Base-by-base conservation (phyloP, 139 green algal species). In the Picochlorum sp. region DNA sequence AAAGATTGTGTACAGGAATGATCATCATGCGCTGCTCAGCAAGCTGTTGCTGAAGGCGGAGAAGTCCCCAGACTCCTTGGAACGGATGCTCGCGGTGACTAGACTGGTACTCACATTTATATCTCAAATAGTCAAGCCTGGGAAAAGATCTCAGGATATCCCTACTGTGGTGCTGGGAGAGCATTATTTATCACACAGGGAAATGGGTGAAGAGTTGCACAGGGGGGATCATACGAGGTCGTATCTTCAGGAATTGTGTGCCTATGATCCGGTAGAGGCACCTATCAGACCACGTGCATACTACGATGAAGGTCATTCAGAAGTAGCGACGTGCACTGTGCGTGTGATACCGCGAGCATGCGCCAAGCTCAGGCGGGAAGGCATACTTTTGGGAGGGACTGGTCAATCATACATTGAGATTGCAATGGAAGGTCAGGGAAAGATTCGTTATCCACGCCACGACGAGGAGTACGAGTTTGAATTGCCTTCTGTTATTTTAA, bases 111-210 rank as follows among this genome's bases (percentile, higher is more conserved):
- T 59, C 15, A 31, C 58, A 6, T 66, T 66, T 55, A 18, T 66
- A 14, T 56, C 28, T 5, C 14, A 66, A 31, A 20, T 66, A 26
- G 4, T 66, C 14, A 44, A 31, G 14, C 60, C 60, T 41, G 49
- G 60, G 10, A 59, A 14, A 20, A 14, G 38, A 23, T 66, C 20
- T 8, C 49, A 56, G 24, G 60, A 66, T 7, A 55, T 23, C 15
- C 60, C 37, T 45, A 24, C 15, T 21, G 31, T 66, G 15, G 31
- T 66, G 16, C 60, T 66, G 15, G 60, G 60, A 20, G 34, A 66
- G 14, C 60, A 66, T 21, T 66, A 66, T 31, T 41, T 66, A 8
- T 66, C 60, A 21, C 60, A 66, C 34, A 44, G 60, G 34, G 60
- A 66, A 41, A 38, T 66, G 30, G 18, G n/a, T 10, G 34, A 16